Conservation (phyloP, 2,329 filamentous ascomycete species). For the Fusarium vanettenii region DNA sequence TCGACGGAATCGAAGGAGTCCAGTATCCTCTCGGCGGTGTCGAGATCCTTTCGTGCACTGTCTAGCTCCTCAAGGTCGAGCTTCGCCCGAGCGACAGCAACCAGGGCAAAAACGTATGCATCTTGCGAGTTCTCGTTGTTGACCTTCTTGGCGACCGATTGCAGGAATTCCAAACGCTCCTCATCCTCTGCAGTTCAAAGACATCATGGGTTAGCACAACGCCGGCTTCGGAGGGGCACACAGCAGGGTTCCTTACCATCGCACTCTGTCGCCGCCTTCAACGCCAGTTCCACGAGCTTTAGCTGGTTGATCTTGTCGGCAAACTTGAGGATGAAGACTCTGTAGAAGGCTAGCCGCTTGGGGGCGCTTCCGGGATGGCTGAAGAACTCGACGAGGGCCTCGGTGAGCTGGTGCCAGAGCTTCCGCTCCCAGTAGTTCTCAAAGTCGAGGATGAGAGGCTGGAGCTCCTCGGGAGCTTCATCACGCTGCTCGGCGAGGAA, state of each 20-base stretch:
- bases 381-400: constrained; percentile 90
- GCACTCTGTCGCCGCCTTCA: constrained; percentile 89
- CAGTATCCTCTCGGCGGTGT: constrained; percentile 86
- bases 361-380: constrained; percentile 81
- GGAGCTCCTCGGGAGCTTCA: constrained; percentile 85
- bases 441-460: constrained; percentile 88
- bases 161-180: constrained; percentile 87
- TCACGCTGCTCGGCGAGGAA: constrained; percentile 94
- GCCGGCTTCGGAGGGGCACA: constrained; percentile 15
- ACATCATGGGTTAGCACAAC: constrained; percentile 18
- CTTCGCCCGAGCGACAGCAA: constrained; percentile 89
- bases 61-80: constrained; percentile 82
- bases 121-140: constrained; percentile 94
- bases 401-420: constrained; percentile 98
- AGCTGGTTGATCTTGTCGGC: constrained; percentile 99
- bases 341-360: constrained; percentile 91
- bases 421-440: constrained; percentile 99
- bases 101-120: constrained; percentile 92
- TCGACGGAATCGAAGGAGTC: constrained; percentile 96
- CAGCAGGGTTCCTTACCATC: constrained; percentile 66
- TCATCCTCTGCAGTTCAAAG: constrained; percentile 73
- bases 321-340: constrained; percentile 94
- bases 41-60: constrained; percentile 87
- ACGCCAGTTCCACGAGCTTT: constrained; percentile 90
- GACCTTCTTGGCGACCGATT: constrained; percentile 85